A percentile compares a stretch with the other conserved stretches of the same genome.
Conservation (phyloP, 768 basidiomycete genomes). For the Termitomyces bulborhizus region DNA sequence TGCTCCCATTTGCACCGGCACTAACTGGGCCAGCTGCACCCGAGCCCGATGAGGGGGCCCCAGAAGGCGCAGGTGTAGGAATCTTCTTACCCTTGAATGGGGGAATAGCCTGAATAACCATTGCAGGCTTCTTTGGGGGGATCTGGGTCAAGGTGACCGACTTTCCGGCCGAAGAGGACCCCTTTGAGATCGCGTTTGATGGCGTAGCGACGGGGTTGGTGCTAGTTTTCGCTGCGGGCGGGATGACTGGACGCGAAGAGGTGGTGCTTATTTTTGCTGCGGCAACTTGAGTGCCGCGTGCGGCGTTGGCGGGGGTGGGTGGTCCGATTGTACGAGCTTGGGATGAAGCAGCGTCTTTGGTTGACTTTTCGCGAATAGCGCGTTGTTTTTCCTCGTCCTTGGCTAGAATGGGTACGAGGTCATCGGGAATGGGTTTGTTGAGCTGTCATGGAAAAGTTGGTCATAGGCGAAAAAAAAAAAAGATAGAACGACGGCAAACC, state of each 20-base stretch:
- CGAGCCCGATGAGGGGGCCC: neutral
- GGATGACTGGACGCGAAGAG: neutral
- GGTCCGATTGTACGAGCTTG: constrained; percentile 67
- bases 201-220: constrained; percentile 15
- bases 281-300: constrained; percentile 34
- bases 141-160: constrained; percentile 25
- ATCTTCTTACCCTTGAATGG: constrained; percentile 73
- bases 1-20: constrained; percentile 20
- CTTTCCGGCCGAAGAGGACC: constrained; percentile 18
- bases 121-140: constrained; percentile 40
- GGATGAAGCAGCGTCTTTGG: constrained; percentile 56
- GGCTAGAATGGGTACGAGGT: constrained; percentile 86
- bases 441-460: constrained; percentile 38
- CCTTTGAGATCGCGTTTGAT: constrained; percentile 15
- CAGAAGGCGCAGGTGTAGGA: constrained; percentile 16
- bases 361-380: constrained; percentile 73
- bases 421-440: constrained; percentile 92
- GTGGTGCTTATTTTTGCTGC: constrained; percentile 27
- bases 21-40: neutral
- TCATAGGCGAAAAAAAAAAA: too few species aligned
- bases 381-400: constrained; percentile 92
- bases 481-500: constrained; percentile 35
- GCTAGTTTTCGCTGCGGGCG: constrained; percentile 21
- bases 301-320: constrained; percentile 45
- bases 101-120: constrained; percentile 88